phyloP scores from a whole-genome alignment of 345 rosid species.

The Ricinus communis region DNA sequence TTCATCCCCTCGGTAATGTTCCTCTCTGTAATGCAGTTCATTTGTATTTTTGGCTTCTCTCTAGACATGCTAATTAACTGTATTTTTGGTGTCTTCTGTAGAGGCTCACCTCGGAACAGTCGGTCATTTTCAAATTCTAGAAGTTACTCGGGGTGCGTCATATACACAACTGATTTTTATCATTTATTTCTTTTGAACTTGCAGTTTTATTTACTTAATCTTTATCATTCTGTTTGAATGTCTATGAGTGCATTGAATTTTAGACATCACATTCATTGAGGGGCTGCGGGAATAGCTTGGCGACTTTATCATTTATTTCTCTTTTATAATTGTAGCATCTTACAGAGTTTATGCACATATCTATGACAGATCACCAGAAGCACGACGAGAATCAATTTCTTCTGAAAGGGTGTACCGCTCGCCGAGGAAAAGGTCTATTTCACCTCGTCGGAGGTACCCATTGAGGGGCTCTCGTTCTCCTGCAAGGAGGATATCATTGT shows the following conservation, averaged over 20 bases:
- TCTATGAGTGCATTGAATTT: not conserved
- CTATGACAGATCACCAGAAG: conserved; percentile 53
- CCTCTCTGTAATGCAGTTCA: not conserved
- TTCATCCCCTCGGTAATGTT: conserved; percentile 37
- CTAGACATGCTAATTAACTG: not conserved
- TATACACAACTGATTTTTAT: not conserved
- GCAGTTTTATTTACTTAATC: not conserved
- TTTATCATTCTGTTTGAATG: not conserved
- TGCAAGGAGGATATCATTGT: conserved; percentile 45
- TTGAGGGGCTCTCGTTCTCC: conserved; percentile 56
- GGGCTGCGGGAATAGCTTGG: not conserved
- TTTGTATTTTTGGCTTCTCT: not conserved
- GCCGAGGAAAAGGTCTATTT: conserved; percentile 42
- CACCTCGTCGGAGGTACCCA: conserved; percentile 45
- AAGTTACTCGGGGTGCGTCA: conserved; percentile 61
- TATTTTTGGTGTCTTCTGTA: conserved; percentile 33
- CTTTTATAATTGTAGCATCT: conserved; percentile 15
- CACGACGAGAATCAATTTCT: conserved; percentile 37
- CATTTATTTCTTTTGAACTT: conserved; percentile 8
- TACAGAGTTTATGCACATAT: conserved; percentile 13
- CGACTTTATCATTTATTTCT: not conserved
- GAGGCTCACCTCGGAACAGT: conserved; percentile 49
- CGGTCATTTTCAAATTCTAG: conserved; percentile 59
- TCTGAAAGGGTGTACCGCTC: conserved; percentile 35
- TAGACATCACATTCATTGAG: not conserved